Evolutionary conservation across 805 yeast genomes (phyloP).

Genomic region (Teunomyces pallodes): DNA sequence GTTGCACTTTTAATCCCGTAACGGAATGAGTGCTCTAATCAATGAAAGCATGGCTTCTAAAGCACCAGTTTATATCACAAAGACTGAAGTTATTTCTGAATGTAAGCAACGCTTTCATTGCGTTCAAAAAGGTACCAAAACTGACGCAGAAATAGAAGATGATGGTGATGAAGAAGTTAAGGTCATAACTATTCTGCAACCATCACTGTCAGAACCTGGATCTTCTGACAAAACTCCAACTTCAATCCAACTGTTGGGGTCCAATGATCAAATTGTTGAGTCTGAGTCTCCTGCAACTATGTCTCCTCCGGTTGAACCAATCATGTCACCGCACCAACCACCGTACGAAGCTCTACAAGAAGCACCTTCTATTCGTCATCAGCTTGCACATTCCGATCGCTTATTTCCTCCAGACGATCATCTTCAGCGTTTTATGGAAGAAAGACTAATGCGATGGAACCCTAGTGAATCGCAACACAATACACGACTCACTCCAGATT

Average conservation of each 20-base stretch:
- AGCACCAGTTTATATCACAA: neutral
- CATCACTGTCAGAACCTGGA: no score
- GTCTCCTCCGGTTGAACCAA: neutral
- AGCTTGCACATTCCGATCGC: constrained; percentile 8
- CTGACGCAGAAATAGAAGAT: no score
- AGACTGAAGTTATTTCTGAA: no score
- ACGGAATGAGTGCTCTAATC: neutral
- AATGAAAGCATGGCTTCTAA: neutral
- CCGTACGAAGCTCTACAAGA: constrained; percentile 13
- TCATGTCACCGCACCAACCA: constrained; percentile 20
- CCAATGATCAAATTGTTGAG: neutral
- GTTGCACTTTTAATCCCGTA: neutral
- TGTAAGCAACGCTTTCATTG: no score
- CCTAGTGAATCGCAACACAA: constrained; percentile 34
- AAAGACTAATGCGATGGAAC: constrained; percentile 29
- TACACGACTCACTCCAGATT: constrained; percentile 21
- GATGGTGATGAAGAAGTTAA: no score
- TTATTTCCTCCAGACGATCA: constrained; percentile 12
- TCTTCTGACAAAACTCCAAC: neutral
- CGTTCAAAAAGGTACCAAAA: no score
- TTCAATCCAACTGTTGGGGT: neutral
- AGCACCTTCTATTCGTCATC: constrained; percentile 6
- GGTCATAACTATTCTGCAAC: no score
- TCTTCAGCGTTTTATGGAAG: constrained; percentile 29
- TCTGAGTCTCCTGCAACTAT: neutral